Conservation (phyloP, 441 rosid genomes). For the Macaranga tanarius region DNA sequence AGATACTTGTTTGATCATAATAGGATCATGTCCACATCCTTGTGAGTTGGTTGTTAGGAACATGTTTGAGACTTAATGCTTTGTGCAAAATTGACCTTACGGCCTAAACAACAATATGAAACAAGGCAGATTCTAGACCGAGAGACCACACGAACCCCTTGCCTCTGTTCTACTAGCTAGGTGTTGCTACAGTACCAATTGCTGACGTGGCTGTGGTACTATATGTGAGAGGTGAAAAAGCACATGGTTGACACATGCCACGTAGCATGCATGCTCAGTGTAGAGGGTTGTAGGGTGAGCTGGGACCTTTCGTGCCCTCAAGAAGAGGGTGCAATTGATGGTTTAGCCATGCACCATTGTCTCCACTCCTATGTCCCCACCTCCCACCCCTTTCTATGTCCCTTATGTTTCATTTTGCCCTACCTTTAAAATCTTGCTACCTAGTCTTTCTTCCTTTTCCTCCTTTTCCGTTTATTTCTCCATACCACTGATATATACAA, state of each 20-base stretch:
- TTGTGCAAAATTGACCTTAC: constrained; percentile 20
- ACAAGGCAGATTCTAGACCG: neutral
- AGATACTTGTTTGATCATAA: neutral
- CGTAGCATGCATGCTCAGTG: constrained; percentile 24
- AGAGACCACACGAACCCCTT: constrained; percentile 5
- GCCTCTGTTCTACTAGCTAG: neutral
- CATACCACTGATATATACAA: too few species aligned
- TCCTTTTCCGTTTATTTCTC: too few species aligned
- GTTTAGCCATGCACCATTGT: constrained; percentile 52
- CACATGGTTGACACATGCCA: constrained; percentile 37
- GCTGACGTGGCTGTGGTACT: constrained; percentile 16
- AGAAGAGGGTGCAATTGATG: constrained; percentile 28
- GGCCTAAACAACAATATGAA: neutral
- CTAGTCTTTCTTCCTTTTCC: too few species aligned
- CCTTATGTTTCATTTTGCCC: constrained; percentile 15
- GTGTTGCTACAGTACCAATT: too few species aligned
- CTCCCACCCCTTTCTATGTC: constrained; percentile 29
- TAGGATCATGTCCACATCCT: constrained; percentile 10
- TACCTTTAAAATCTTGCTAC: neutral
- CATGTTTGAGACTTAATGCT: constrained; percentile 10
- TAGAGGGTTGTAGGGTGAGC: constrained; percentile 20
- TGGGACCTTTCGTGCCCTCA: constrained; percentile 19
- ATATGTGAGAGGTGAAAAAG: neutral
- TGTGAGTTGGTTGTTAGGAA: constrained; percentile 14
- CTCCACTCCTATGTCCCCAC: constrained; percentile 24